Evolutionary conservation across 1,139 yeast species (phyloP).

Genomic region (Chernovozyma aurita): DNA sequence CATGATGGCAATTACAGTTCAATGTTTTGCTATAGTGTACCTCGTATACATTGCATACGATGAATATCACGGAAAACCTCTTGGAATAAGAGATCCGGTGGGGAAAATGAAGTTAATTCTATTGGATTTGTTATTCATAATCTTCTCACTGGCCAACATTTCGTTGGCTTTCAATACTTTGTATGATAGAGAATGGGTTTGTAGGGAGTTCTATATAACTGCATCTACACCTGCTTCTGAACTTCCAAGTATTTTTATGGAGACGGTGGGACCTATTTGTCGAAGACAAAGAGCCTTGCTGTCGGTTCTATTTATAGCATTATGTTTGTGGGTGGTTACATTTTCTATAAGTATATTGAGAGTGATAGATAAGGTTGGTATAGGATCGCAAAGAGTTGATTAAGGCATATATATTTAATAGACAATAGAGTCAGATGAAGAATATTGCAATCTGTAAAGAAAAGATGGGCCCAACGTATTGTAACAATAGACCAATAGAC

Average conservation of each 20-base stretch:
- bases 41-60: slow-evolving; percentile 80
- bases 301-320: slow-evolving; percentile 68
- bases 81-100: slow-evolving; percentile 80
- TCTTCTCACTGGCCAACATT: slow-evolving; percentile 88
- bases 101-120: slow-evolving; percentile 74
- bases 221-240: slow-evolving; percentile 10
- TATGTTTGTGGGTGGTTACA: slow-evolving; percentile 80
- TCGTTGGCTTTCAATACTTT: slow-evolving; percentile 82
- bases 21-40: slow-evolving; percentile 72
- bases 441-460: no score
- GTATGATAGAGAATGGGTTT: slow-evolving; percentile 81
- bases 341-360: slow-evolving; percentile 80
- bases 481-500: no score
- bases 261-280: slow-evolving; percentile 52
- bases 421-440: no score
- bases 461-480: no score
- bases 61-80: slow-evolving; percentile 87
- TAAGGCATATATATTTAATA: no score
- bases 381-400: not conserved
- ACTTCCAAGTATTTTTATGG: slow-evolving; percentile 20
- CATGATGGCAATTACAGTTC: slow-evolving; percentile 86
- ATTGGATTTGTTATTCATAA: slow-evolving; percentile 80
- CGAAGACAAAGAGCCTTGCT: slow-evolving; percentile 76
- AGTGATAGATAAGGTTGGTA: slow-evolving; percentile 66
- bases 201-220: slow-evolving; percentile 25